These are phyloP conservation scores for Erodium maritimum DNA, from an alignment of 345 rosid genomes.

Conservation along the genomic window DNA sequence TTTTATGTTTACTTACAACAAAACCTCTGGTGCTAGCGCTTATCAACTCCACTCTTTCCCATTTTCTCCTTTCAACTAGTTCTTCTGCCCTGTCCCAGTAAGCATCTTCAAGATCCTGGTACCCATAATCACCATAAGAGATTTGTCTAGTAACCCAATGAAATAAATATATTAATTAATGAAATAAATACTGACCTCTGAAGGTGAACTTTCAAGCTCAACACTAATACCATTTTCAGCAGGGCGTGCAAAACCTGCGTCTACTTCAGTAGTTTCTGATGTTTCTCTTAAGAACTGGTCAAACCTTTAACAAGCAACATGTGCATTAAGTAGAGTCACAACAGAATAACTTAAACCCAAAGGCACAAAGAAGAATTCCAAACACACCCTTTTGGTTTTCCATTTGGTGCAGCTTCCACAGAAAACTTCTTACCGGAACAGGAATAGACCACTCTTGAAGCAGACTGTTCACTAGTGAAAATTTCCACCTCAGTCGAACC, in stretches of 20 bases:
- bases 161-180: neutral
- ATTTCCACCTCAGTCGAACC: constrained; percentile 19
- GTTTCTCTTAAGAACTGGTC: constrained; percentile 30
- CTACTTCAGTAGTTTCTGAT: constrained; percentile 17
- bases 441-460: constrained; percentile 9
- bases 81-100: constrained; percentile 72
- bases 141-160: neutral
- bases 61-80: constrained; percentile 39
- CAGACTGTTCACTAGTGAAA: constrained; percentile 14
- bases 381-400: constrained; percentile 59
- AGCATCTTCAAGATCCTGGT: constrained; percentile 42
- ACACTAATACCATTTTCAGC: constrained; percentile 8
- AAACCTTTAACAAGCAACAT: constrained; percentile 39
- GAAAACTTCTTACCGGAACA: constrained; percentile 19
- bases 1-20: constrained; percentile 37
- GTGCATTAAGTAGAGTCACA: constrained; percentile 9
- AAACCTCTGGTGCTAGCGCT: constrained; percentile 78
- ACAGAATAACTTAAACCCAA: constrained; percentile 5
- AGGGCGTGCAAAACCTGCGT: constrained; percentile 6
- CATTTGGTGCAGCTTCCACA: constrained; percentile 31
- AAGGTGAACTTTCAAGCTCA: constrained; percentile 28
- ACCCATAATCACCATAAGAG: constrained; percentile 11
- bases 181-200: constrained; percentile 35
- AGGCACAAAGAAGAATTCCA: constrained; percentile 8
- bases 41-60: constrained; percentile 65